Base-by-base conservation (phyloP, 306 rosid genomes). In the Vigna nakashimae region DNA sequence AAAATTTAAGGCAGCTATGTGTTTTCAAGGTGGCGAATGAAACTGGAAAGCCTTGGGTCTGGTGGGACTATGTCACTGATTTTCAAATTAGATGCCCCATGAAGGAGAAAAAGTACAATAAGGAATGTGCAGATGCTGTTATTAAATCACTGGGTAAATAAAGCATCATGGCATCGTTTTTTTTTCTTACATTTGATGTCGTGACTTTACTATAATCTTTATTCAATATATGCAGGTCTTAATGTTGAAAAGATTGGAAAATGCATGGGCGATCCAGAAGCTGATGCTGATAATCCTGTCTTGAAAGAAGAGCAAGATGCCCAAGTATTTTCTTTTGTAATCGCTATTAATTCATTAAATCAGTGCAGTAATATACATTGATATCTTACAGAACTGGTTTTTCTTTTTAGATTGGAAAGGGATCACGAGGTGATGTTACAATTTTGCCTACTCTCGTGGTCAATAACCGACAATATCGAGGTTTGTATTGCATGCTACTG, bases 31-130 rank as follows among this genome's bases (percentile, higher is more conserved):
- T 83, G 80, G 96, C 87, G 5, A 92, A 90, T 49, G 91, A 90
- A 73, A 79, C 91, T 53, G 60, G 57, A 28, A 91, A 84, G 85
- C 90, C 97, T 79, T 93, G 96, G 96, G 79, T 82, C 59, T 93
- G 96, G 96, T 93, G 98, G 98, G 98, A 93, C 84, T 93, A 93
- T 74, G 97, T 93, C 60, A 93, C 94, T 42, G 98, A 93, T 87
- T 93, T 93, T 84, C 98, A 88, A 86, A 93, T 93, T 83, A 88
- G 98, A 82, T 93, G 98, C 65, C 98, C 98, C 0, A 93, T 93
- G 98, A 93, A 91, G 85, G 89, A 88, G 72, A 93, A 91, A 71
- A 93, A 85, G 68, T 93, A 93, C 89, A 91, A 89, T 66, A 87
- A 87, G 89, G 93, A 85, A 0, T 93, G 98, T 71, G 98, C 98